Evolutionary conservation across 2,329 filamentous ascomycete genomes (phyloP), one percentile per base, ranked within the genome.

Genomic region (Lasiodiplodia hormozganensis): DNA sequence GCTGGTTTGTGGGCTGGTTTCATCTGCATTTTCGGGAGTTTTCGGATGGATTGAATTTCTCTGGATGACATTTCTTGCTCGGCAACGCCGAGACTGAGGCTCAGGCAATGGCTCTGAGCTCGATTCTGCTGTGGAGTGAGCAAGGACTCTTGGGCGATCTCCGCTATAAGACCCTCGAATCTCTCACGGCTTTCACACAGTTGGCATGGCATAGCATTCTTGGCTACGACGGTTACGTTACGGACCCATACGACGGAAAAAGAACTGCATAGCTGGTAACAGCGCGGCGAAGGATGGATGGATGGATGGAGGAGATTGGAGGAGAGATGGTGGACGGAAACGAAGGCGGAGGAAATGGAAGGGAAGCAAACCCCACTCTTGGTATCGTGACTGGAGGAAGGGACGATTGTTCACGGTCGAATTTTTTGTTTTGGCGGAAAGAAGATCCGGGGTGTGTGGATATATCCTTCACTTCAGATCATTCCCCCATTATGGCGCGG

Each of bases 161-260:
- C 5, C 2, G 16, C 47, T n/a, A 31, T 18, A 38, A 21, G 31
- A n/a, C n/a, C 36, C 28, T 51, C 47, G 11, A 11, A 11, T 21
- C 43, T 23, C 43, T 64, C 60, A 51, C 14, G 11, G 47, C 23
- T 25, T 16, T 64, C 31, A 18, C 23, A 38, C 47, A 31, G 31
- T 49, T 64, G 47, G 60, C 60, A 52, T 64, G 60, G 60, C 60
- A 64, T 64, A 34, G 60, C 47, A 64, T 64, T 62, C 60, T 64
- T 64, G 60, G 60, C 60, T 64, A 64, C 60, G 60, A 64, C 28
- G 28, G 60, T 52, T 38, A 52, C 47, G 47, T 64, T 64, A 64
- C 60, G 60, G 60, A 64, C 36, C 54, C 21, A 52, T 31, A 52
- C 60, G 60, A 64, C 43, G 60, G 60, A 64, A 52, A 40, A 52